A percentile compares a stretch with the other conserved stretches of the same genome.
phyloP scores from a whole-genome alignment of 2,329 filamentous ascomycete genomes.

The Apiospora rasikravindrae region DNA sequence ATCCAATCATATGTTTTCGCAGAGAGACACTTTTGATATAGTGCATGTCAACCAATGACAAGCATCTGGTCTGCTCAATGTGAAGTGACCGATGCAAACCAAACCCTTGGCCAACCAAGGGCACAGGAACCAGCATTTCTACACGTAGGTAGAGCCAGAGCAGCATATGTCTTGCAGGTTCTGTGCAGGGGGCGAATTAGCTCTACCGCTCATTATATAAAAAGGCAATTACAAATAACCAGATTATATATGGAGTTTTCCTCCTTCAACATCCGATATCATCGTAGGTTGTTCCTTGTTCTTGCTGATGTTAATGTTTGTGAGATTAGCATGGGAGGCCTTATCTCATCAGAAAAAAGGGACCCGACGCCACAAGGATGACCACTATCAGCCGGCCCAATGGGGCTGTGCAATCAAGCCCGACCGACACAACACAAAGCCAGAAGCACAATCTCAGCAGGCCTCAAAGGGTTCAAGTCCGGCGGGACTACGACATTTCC shows the following conservation, averaged over 20 bases:
- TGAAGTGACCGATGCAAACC: not conserved
- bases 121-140: not conserved
- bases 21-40: not conserved
- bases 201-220: not conserved
- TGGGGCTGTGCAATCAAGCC: slow-evolving; percentile 7
- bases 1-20: not conserved
- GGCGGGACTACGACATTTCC: slow-evolving; percentile 15
- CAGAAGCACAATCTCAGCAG: slow-evolving; percentile 6
- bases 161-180: not conserved
- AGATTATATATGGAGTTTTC: not conserved
- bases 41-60: not conserved
- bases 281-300: slow-evolving; percentile 2
- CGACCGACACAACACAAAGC: not conserved
- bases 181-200: not conserved
- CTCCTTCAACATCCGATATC: not conserved
- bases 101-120: not conserved
- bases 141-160: not conserved
- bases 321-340: not conserved
- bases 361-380: not conserved
- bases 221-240: not conserved
- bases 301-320: not conserved
- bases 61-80: not conserved
- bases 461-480: slow-evolving; percentile 14
- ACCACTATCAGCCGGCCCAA: slow-evolving; percentile 1
- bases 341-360: not conserved